Base-by-base conservation (phyloP, 2,329 filamentous ascomycete genomes). In the Apiospora sp. region DNA sequence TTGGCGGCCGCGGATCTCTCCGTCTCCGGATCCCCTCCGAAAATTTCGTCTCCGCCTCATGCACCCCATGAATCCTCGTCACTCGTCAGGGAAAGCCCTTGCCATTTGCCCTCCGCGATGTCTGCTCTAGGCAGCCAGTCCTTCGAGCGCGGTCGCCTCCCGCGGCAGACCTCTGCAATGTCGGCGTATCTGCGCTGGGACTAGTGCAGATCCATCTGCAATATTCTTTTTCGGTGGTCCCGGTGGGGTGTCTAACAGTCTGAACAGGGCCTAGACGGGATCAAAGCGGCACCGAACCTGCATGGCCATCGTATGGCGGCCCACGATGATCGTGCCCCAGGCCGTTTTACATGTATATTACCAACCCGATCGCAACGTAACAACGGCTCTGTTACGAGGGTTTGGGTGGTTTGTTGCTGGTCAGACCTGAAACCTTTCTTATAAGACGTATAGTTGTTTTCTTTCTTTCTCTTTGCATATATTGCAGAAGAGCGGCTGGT, bases 191-290 rank as follows among this genome's bases (percentile, higher is more conserved):
- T 61, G 19, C 37, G 54, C 30, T 10, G 22, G 58, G 30, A 27
- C 34, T 64, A 41, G 58, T 41, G 58, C 10, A 64, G 34, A 41
- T 64, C 58, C 58, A 64, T 64, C 30, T 64, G 34, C 58, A 64
- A 37, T 41, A 41, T 64, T 64, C 58, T 41, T 37, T 61, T 64
- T 64, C n/a, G 58, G 30, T 64, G 58, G 34, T 64, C 34, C 30
- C 7, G 5, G 58, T 64, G 58, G 34, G 58, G 30, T 16, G 19
- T 61, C 54, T 37, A 7, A 49, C 48, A 37, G 34, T 64, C 58
- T 41, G 19, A 12, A 41, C 58, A 64, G 34, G 58, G 58, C 22
- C 58, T 7, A 41, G 58, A 41, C 58, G 58, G n/a, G 58, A 64
- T 64, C 58, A 64, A 64, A 64, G 58, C 58, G 34, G 30, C 58